A percentile compares a stretch with the other conserved stretches of the same genome.
These are phyloP conservation scores for Leptodontidium sp. DNA, from an alignment of 2,329 filamentous ascomycete genomes.

Conservation along the genomic window DNA sequence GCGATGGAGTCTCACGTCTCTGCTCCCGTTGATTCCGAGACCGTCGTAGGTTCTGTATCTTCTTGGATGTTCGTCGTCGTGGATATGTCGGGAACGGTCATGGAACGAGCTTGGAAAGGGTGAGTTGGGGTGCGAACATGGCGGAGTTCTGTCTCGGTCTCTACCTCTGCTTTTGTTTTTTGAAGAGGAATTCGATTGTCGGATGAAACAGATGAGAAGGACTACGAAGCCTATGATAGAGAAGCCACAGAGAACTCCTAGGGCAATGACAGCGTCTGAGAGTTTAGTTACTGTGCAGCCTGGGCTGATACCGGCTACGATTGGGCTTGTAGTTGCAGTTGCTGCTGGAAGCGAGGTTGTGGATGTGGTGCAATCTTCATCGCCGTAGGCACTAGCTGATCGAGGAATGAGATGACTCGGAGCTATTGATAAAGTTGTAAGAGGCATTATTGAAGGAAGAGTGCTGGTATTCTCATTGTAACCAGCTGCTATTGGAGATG, in stretches of 20 bases:
- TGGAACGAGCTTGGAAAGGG: not conserved
- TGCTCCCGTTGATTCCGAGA: not conserved
- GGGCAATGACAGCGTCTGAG: not conserved
- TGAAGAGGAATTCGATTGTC: not conserved
- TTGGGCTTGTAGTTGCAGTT: not conserved
- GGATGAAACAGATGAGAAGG: not conserved
- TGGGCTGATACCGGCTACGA: not conserved
- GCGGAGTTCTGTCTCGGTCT: not conserved
- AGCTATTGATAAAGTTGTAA: too few relatives aligned
- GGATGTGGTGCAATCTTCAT: not conserved
- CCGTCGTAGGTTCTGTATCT: not conserved
- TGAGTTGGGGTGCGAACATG: not conserved
- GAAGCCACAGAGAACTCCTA: conserved; percentile 7
- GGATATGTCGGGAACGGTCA: not conserved
- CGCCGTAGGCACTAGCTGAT: not conserved
- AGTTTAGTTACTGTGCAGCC: not conserved
- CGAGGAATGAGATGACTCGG: not conserved
- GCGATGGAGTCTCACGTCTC: conserved; percentile 1
- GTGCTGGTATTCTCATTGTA: too few relatives aligned
- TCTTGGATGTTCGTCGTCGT: not conserved
- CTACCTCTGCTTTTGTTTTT: not conserved
- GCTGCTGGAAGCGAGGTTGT: not conserved
- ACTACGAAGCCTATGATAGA: not conserved
- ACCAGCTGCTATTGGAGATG: too few relatives aligned
- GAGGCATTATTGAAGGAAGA: too few relatives aligned